Conservation (phyloP, 1,284 basidiomycete species). For the Golubevia sp. region DNA sequence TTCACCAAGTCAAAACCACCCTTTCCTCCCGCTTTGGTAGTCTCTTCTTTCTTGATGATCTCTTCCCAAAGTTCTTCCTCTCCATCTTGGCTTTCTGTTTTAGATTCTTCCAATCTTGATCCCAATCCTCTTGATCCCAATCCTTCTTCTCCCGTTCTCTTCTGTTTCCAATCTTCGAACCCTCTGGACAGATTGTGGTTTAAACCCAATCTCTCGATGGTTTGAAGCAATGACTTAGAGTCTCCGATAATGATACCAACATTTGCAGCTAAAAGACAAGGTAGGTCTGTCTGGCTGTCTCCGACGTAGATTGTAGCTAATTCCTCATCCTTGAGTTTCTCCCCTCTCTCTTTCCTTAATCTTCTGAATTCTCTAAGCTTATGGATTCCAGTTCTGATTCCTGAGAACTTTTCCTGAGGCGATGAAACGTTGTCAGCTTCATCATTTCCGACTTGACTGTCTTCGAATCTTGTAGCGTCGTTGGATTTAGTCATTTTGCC, state of each 20-base stretch:
- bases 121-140: too few species aligned
- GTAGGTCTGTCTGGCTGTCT: constrained; percentile 49
- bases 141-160: constrained; percentile 4
- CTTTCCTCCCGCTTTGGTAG: not conserved
- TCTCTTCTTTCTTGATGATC: not conserved
- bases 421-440: too few species aligned
- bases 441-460: too few species aligned
- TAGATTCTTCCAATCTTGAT: not conserved
- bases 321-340: too few species aligned
- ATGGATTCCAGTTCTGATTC: constrained; percentile 35
- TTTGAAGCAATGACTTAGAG: constrained; percentile 5
- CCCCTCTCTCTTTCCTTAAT: too few species aligned
- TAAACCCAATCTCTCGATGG: constrained; percentile 10
- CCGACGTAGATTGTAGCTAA: constrained; percentile 33
- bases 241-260: constrained; percentile 43
- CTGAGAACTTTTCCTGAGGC: too few species aligned
- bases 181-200: not conserved
- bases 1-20: constrained; percentile 8
- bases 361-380: constrained; percentile 12
- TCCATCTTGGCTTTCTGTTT: constrained; percentile 1
- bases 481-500: constrained; percentile 26
- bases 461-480: not conserved
- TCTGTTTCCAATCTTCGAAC: not conserved
- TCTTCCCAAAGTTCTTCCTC: constrained; percentile 6
- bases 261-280: constrained; percentile 33